phyloP scores from a whole-genome alignment of 2,329 filamentous ascomycete genomes.

The Diaporthe sp. region DNA sequence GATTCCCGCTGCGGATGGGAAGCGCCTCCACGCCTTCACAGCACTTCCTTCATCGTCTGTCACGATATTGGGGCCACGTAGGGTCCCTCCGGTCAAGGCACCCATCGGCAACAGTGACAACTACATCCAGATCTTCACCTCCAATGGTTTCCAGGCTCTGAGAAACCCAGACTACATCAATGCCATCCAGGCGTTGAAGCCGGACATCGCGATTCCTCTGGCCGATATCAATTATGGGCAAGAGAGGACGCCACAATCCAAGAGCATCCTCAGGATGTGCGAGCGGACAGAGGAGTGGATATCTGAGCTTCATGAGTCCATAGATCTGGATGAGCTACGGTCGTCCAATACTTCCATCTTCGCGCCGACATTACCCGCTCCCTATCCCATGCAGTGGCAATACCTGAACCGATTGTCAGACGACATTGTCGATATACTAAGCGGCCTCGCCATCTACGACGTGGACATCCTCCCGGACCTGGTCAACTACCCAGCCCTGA shows the following conservation, averaged over 20 bases:
- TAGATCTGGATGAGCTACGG: slow-evolving; percentile 48
- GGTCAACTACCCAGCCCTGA: slow-evolving; percentile 64
- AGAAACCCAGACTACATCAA: slow-evolving; percentile 76
- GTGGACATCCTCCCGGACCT: slow-evolving; percentile 77
- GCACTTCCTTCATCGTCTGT: slow-evolving; percentile 74
- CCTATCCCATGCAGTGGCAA: slow-evolving; percentile 80
- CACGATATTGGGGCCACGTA: slow-evolving; percentile 81
- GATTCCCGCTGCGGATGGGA: slow-evolving; percentile 54
- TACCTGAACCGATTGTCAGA: slow-evolving; percentile 81
- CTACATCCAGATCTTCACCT: slow-evolving; percentile 83
- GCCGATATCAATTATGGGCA: slow-evolving; percentile 72
- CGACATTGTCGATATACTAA: slow-evolving; percentile 69
- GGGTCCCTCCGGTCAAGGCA: slow-evolving; percentile 80
- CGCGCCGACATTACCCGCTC: slow-evolving; percentile 80
- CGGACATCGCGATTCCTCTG: slow-evolving; percentile 84
- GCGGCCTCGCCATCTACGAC: slow-evolving; percentile 84
- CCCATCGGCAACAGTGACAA: slow-evolving; percentile 79
- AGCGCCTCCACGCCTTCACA: slow-evolving; percentile 81
- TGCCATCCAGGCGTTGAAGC: slow-evolving; percentile 73
- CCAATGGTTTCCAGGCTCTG: slow-evolving; percentile 84
- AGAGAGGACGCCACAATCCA: slow-evolving; percentile 69
- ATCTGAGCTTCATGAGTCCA: slow-evolving; percentile 70
- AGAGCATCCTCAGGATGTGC: slow-evolving; percentile 85
- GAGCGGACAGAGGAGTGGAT: slow-evolving; percentile 89
- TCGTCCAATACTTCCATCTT: slow-evolving; percentile 58